Percentiles rank a stretch among this genome's conserved stretches.
Conservation (phyloP, 2,329 filamentous ascomycete species). For the Emmonsia crescens region DNA sequence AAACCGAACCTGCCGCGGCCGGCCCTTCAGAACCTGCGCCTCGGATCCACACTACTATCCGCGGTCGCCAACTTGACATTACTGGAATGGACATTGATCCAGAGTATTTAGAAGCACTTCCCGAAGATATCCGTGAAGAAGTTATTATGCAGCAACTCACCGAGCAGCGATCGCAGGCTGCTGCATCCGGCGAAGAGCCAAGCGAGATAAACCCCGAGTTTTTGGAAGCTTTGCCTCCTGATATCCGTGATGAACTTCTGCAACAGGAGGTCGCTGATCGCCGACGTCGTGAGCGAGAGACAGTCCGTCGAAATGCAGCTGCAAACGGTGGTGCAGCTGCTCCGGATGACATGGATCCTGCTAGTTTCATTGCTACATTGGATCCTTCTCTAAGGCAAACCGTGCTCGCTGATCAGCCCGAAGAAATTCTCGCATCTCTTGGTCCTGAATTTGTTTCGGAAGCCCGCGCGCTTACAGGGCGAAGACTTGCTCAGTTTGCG, state of each 20-base stretch:
- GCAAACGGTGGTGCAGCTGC: slow-evolving; percentile 39
- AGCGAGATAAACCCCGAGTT: slow-evolving; percentile 75
- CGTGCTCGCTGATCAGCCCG: slow-evolving; percentile 83
- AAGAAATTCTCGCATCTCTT: slow-evolving; percentile 71
- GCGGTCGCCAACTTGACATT: slow-evolving; percentile 82
- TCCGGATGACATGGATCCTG: slow-evolving; percentile 78
- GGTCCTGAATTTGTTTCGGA: slow-evolving; percentile 80
- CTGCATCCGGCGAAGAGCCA: slow-evolving; percentile 53
- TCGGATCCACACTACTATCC: slow-evolving; percentile 70
- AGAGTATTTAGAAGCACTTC: slow-evolving; percentile 92
- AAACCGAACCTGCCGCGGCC: slow-evolving; percentile 32
- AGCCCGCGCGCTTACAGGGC: slow-evolving; percentile 59
- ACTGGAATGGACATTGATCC: slow-evolving; percentile 89
- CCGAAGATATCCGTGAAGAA: slow-evolving; percentile 90
- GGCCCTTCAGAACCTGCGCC: slow-evolving; percentile 38
- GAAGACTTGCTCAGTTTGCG: slow-evolving; percentile 45
- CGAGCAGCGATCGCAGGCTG: slow-evolving; percentile 69
- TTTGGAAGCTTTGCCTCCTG: slow-evolving; percentile 78
- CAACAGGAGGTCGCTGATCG: slow-evolving; percentile 84
- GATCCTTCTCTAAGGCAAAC: slow-evolving; percentile 74
- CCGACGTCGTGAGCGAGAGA: slow-evolving; percentile 76
- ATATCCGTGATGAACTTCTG: slow-evolving; percentile 81
- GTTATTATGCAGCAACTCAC: slow-evolving; percentile 87
- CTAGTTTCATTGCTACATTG: slow-evolving; percentile 83
- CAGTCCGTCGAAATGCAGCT: slow-evolving; percentile 57